Evolutionary conservation across 495 filamentous ascomycete genomes (phyloP), one percentile per base, ranked within the genome.

Genomic region (Hypoxylon rickii): DNA sequence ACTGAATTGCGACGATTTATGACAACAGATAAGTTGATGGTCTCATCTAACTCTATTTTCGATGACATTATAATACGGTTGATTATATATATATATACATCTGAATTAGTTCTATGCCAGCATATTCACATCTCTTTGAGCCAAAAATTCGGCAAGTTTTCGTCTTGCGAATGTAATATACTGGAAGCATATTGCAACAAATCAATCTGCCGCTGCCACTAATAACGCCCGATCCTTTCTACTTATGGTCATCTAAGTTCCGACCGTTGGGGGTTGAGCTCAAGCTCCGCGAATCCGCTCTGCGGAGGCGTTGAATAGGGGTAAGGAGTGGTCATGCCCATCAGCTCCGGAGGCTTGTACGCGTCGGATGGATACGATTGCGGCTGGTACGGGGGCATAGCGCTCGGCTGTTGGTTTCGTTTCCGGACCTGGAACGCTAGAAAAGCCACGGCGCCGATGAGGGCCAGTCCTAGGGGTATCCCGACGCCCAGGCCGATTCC

Each of bases 381-480:
- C 1, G 2, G 3, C 20, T 17, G 21, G 7, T 5, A 5, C 4
- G 19, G 7, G 5, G 40, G 12, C 20, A 7, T 22, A 13, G 21
- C 40, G 19, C 13, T 19, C 11, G 40, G 20, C 7, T 26, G 40
- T 6, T 43, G 24, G 40, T 7, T 15, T 21, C 40, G 20, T 43
- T 19, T 43, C 7, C 43, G 43, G 26, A 46, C 6, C 26, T 46
- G 43, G 11, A 46, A 4, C 1, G 29, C 43, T 19, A 46, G 43
- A 22, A 33, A 46, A 3, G 8, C 7, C 15, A 46, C 7, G 1
- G 43, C 43, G 10, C 21, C 43, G 13, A 46, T 33, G 26, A 46
- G 43, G 1, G 26, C 43, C n/a, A 46, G 43, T 1, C 43, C 43
- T 36, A 46, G 5, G 11, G 43, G 43, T 33, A 46, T 33, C 6